Evolutionary conservation across 768 basidiomycete genomes (phyloP), one percentile per base, ranked within the genome.

Genomic region (Suillus subalutaceus): DNA sequence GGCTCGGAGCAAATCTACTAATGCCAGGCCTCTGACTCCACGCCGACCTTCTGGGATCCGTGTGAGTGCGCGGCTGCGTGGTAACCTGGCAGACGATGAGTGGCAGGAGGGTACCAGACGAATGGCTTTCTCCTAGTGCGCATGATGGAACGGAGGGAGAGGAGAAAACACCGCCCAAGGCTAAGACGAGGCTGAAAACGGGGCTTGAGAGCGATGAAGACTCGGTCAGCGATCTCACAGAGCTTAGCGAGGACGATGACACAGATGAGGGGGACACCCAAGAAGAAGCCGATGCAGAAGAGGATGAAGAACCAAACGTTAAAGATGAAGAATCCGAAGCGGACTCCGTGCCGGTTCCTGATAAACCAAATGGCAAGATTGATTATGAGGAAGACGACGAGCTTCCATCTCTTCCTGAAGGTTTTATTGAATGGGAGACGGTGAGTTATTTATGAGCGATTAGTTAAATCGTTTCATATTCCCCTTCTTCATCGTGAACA

Each of bases 341-440:
- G 43, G 70, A 69, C 43, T 60, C 23, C 12, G 26, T 30, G 6
- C 59, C 59, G 10, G 26, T 18, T 10, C 40, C 58, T 5, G 26
- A 43, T 43, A 60, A 60, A 60, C 7, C 58, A 4, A 57, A 66
- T 12, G 56, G 59, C 46, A 55, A 44, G 43, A 32, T 38, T 16
- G 23, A 20, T 43, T 62, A 26, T 40, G 68, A 68, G 44, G 69
- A 64, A 41, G 65, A 53, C 8, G 41, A 63, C 6, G 63, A 61
- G 48, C 10, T 26, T 35, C 62, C 66, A 12, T 72, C 71, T n/a
- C 63, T 78, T 26, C 84, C 83, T 6, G 80, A 81, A 2, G 84
- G 84, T 58, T 92, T 92, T 71, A 75, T 93, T 48, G 95, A 97
- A 77, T 98, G 96, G 96, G 93, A 97, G 81, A 91, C 92, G 71